A percentile compares a stretch with the other conserved stretches of the same genome.
Evolutionary conservation across 306 rosid genomes (phyloP).

Genomic region (Dryas drummondii): DNA sequence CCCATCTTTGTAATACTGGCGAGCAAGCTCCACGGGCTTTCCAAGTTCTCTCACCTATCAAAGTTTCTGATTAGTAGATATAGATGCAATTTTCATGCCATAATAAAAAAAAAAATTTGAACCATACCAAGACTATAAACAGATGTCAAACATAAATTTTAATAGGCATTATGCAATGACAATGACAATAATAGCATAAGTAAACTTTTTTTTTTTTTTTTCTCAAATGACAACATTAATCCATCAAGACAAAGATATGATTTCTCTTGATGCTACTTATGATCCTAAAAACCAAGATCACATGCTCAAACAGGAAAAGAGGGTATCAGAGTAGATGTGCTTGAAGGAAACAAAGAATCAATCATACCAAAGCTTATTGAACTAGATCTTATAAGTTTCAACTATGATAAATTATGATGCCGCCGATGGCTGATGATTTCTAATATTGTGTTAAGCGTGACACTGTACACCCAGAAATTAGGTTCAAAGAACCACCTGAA

Average conservation of each 20-base stretch:
- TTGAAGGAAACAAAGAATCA: not conserved
- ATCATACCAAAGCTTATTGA: not conserved
- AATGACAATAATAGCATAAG: not conserved
- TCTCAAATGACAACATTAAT: not conserved
- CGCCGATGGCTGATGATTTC: not conserved
- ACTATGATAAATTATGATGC: not conserved
- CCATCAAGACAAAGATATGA: not conserved
- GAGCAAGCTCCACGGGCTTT: slow-evolving; percentile 96
- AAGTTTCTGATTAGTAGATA: slow-evolving; percentile 14
- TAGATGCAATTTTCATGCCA: slow-evolving; percentile 22
- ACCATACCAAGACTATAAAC: not conserved
- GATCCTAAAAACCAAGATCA: not conserved
- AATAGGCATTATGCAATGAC: not conserved
- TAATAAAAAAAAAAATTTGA: not conserved
- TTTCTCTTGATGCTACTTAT: not conserved
- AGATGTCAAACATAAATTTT: not conserved
- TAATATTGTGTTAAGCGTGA: not conserved
- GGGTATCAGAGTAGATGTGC: not conserved
- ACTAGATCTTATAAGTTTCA: slow-evolving; percentile 3
- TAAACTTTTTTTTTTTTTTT: not conserved
- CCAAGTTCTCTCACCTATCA: slow-evolving; percentile 91
- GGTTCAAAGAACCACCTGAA: not conserved
- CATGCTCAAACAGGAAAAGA: not conserved
- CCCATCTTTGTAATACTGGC: slow-evolving; percentile 86
- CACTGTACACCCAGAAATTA: not conserved